These are phyloP conservation scores for Fonsecaea pedrosoi DNA, from an alignment of 2,329 filamentous ascomycete species.

Conservation along the genomic window DNA sequence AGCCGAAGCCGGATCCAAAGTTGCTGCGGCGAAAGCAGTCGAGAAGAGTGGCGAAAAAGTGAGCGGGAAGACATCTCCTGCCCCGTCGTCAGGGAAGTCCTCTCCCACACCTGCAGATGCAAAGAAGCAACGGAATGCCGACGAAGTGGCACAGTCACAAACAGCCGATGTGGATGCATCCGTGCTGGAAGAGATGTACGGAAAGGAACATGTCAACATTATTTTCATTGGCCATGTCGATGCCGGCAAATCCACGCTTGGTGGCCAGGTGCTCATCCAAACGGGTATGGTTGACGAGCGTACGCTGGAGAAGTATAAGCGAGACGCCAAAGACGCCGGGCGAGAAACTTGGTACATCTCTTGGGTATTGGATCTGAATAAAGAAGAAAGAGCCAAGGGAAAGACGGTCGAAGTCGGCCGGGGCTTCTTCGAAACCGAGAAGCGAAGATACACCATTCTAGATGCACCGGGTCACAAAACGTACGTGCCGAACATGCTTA, in stretches of 20 bases:
- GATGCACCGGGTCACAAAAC: conserved; percentile 98
- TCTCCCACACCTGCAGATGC: conserved; percentile 72
- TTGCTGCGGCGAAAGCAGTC: conserved; percentile 85
- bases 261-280: conserved; percentile 87
- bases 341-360: conserved; percentile 99
- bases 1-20: conserved; percentile 75
- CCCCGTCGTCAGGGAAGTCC: conserved; percentile 81
- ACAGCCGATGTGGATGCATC: conserved; percentile 79
- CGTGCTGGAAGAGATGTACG: conserved; percentile 89
- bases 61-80: conserved; percentile 78
- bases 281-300: conserved; percentile 99
- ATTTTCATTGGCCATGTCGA: conserved; percentile 99
- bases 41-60: conserved; percentile 82
- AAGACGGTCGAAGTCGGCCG: conserved; percentile 98
- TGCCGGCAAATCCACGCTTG: conserved; percentile 95
- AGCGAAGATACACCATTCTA: conserved; percentile 92
- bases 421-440: conserved; percentile 96
- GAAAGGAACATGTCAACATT: conserved; percentile 89
- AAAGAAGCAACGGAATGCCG: conserved; percentile 71
- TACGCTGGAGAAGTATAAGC: conserved; percentile 97
- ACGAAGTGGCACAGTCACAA: conserved; percentile 84
- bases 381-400: conserved; percentile 93
- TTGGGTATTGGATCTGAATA: conserved; percentile 96
- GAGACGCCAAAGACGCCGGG: conserved; percentile 92
- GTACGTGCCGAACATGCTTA: conserved; percentile 98